Base-by-base conservation (phyloP, 2,329 filamentous ascomycete genomes). In the Apiospora hydei region DNA sequence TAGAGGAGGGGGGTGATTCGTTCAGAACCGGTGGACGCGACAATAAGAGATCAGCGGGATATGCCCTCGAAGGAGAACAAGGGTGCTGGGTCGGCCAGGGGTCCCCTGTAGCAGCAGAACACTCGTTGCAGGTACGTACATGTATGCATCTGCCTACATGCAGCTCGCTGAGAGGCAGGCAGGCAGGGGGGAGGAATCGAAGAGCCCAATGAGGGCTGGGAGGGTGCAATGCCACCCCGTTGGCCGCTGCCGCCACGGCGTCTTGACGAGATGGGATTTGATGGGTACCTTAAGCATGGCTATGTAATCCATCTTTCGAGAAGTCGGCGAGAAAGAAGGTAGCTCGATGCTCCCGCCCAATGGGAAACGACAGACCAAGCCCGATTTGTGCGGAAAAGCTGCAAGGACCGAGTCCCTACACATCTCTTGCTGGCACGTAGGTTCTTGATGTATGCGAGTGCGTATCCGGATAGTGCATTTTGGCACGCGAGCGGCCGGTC, bases 41-140 rank as follows among this genome's bases (percentile, higher is more conserved):
- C 75, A 64, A 64, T 74, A 69, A 76, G 74, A 76, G 78, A 80
- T 78, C 78, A 79, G 78, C 78, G 77, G 77, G 74, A 76, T 77
- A 76, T 77, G 76, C 74, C 72, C 70, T 73, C 64, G 69, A 67
- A 69, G 47, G 24, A 73, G 67, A 73, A 70, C 57, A 74, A 74
- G 73, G 67, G 71, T 74, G 74, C 77, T 75, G 76, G 72, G 70
- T 72, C 73, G 73, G 69, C 76, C 77, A 72, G 61, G 67, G 72
- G 70, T 69, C 77, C 78, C 75, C 77, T 68, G 66, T 41, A 64
- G 30, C 57, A 64, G 77, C 73, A 76, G 70, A 68, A 46, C 44
- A 69, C 43, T 61, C 30, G 38, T 71, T 49, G 66, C 64, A 69
- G 70, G 66, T 69, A 69, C 66, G 51, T 69, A 61, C 41, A 69